Evolutionary conservation across 2,329 filamentous ascomycete genomes (phyloP).

Genomic region (Pezicula neosporulosa): DNA sequence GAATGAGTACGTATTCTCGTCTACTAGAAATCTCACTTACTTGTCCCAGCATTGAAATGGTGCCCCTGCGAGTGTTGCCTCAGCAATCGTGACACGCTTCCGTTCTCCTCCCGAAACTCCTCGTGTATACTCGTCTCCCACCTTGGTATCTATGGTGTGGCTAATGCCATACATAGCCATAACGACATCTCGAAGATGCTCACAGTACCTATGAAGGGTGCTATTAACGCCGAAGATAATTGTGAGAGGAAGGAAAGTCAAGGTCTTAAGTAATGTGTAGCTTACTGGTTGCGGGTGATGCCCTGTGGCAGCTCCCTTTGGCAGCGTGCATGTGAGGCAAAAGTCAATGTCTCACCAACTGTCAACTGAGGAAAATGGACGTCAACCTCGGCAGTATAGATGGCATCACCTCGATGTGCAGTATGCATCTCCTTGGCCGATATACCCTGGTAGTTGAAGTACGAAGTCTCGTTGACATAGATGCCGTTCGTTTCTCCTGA

Average conservation of each 20-base stretch:
- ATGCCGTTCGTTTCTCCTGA: conserved; percentile 50
- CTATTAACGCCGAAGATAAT: not conserved
- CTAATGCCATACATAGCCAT: conserved; percentile 69
- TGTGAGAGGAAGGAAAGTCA: not conserved
- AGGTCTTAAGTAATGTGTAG: not conserved
- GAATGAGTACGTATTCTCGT: not conserved
- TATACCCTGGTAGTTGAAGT: conserved; percentile 58
- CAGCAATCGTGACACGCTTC: conserved; percentile 76
- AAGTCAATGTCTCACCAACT: conserved; percentile 68
- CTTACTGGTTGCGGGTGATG: conserved; percentile 55
- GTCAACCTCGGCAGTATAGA: conserved; percentile 62
- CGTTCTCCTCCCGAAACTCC: conserved; percentile 67
- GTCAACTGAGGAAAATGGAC: conserved; percentile 72
- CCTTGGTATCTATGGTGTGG: conserved; percentile 67
- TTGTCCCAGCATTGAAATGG: conserved; percentile 73
- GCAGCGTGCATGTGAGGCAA: conserved; percentile 64
- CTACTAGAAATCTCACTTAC: not conserved
- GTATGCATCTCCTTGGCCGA: conserved; percentile 38
- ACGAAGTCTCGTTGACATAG: conserved; percentile 42
- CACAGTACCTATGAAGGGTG: conserved; percentile 1
- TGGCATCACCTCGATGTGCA: conserved; percentile 46
- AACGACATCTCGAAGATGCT: conserved; percentile 45
- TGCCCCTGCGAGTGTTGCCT: conserved; percentile 57
- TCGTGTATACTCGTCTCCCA: conserved; percentile 66
- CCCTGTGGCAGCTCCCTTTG: conserved; percentile 59